Base-by-base conservation (phyloP, 176 grass and related monocot genomes). In the Hyparrhenia diplandra region DNA sequence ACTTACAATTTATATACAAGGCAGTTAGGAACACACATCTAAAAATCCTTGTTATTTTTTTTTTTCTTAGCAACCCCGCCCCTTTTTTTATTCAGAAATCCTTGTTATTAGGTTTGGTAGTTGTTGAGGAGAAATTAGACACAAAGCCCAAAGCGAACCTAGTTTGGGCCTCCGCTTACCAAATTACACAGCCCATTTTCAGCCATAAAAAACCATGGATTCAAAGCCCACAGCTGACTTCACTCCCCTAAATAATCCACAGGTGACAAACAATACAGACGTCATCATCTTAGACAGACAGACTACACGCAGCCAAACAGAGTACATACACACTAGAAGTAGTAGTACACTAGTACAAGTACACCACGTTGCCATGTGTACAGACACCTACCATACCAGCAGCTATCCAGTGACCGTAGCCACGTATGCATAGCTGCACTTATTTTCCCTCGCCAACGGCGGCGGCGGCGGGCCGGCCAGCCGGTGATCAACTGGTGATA, bases 351-450 rank as follows among this genome's bases (percentile, higher is more conserved):
- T 2, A 51, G 40, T 70, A 64, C 71, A 28, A 20, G 47, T 10
- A 73, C 74, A 39, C 66, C 74, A 67, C 21, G 29, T 8, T 5
- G 62, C 62, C 28, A 13, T 68, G 9, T 75, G 69, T 76, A 75
- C 67, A 69, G 69, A 46, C 77, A 71, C 55, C 27, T n/a, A n/a
- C n/a, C n/a, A n/a, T n/a, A n/a, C n/a, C n/a, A n/a, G n/a, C n/a
- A 79, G 36, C 59, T 52, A 25, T 43, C 39, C 46, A 55, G 6
- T 39, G 51, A 49, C 61, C 59, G 6, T 25, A 32, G 10, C 70
- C 65, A 76, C 67, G 18, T 45, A 64, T 10, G 45, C 35, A 65
- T 79, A 28, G 71, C 76, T 82, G 74, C 77, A 17, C 45, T 81
- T 90, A 90, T 81, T 67, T 64, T 29, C 60, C 35, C 9, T 63